These are phyloP conservation scores for Kalaharituber pfeilii DNA, from an alignment of 2,329 filamentous ascomycete genomes.

Conservation along the genomic window DNA sequence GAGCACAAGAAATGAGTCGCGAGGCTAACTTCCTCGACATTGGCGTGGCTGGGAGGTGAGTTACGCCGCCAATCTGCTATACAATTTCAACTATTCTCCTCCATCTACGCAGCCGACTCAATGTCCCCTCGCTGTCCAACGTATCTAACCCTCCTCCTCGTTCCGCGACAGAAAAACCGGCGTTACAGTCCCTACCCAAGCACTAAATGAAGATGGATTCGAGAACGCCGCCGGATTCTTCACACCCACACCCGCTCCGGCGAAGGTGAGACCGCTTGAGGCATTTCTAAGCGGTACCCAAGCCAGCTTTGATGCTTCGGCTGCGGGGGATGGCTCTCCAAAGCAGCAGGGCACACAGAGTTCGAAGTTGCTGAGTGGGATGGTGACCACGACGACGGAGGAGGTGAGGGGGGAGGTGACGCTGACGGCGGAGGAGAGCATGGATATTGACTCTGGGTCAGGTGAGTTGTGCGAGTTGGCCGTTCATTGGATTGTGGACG, in stretches of 20 bases:
- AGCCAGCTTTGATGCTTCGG: background rate
- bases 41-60: background rate
- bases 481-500: background rate
- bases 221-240: background rate
- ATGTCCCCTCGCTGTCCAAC: background rate
- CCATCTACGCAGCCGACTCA: too few species aligned
- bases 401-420: background rate
- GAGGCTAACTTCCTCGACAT: background rate
- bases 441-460: background rate
- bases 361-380: too few species aligned
- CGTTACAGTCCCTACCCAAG: background rate
- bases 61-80: background rate
- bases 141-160: background rate
- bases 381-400: background rate
- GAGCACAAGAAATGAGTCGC: background rate
- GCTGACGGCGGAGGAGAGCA: background rate
- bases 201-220: background rate
- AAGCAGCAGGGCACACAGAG: too few species aligned
- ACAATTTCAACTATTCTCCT: too few species aligned
- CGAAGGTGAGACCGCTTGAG: background rate
- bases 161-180: background rate
- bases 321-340: background rate
- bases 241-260: background rate
- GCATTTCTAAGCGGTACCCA: background rate
- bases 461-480: slow-evolving; percentile 2